Conservation (phyloP, 768 basidiomycete species). For the Boletus rubropictus region DNA sequence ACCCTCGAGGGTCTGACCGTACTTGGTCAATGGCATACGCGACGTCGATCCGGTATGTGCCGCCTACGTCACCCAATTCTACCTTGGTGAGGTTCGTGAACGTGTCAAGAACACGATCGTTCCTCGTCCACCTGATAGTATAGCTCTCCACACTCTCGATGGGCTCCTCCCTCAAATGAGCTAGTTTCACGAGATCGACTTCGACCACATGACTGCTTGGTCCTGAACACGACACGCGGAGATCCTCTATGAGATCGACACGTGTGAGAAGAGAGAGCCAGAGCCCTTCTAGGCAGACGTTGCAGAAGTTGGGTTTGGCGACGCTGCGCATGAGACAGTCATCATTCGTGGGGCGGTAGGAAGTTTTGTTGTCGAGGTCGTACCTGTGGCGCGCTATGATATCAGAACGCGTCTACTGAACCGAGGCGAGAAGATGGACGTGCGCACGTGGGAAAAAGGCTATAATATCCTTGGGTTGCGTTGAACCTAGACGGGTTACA, state of each 20-base stretch:
- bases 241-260: conserved; percentile 56
- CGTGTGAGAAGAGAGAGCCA: conserved; percentile 61
- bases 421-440: not conserved
- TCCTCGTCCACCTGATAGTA: conserved; percentile 49
- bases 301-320: conserved; percentile 67
- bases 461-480: conserved; percentile 49
- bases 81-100: conserved; percentile 50
- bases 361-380: conserved; percentile 50
- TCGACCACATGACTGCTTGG: conserved; percentile 34
- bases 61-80: conserved; percentile 34
- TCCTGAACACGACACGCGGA: conserved; percentile 37
- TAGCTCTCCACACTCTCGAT: conserved; percentile 42
- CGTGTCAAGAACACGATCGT: conserved; percentile 38
- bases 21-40: conserved; percentile 54
- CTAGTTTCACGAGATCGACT: conserved; percentile 56
- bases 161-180: conserved; percentile 41
- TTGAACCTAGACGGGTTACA: conserved; percentile 47
- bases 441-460: conserved; percentile 69
- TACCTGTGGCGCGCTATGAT: conserved; percentile 36
- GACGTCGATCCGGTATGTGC: conserved; percentile 43
- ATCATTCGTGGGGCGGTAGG: conserved; percentile 78
- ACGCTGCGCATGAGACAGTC: conserved; percentile 79
- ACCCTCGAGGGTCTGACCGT: conserved; percentile 38
- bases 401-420: not conserved
- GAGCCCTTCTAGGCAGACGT: conserved; percentile 65